Conservation (phyloP, 768 basidiomycete genomes). For the Lentinula sp. region DNA sequence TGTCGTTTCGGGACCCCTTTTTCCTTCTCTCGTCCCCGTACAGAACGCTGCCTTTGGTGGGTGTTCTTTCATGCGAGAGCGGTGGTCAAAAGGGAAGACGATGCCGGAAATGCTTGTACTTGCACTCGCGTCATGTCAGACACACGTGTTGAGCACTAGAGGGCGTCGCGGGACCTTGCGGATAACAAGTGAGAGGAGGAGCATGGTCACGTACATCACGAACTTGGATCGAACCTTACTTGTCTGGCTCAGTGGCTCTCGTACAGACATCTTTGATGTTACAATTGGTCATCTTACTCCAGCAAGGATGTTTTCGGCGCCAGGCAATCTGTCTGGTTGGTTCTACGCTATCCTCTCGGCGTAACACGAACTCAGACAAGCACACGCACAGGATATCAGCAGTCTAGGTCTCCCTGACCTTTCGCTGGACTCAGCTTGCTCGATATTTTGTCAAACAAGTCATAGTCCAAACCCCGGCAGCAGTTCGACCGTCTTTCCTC, state of each 20-base stretch:
- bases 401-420: background rate
- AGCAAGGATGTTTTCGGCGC: background rate
- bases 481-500: background rate
- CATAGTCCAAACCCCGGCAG: slow-evolving; percentile 5
- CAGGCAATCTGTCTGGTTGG: background rate
- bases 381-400: slow-evolving; percentile 1
- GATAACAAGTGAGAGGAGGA: background rate
- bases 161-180: background rate
- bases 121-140: background rate
- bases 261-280: background rate
- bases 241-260: background rate
- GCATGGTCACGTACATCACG: slow-evolving; percentile 2
- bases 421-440: background rate
- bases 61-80: background rate
- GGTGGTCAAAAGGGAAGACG: background rate
- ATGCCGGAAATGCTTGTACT: slow-evolving; percentile 1
- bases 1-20: background rate
- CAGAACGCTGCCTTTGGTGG: background rate
- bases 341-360: background rate
- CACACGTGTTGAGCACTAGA: background rate
- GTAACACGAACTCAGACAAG: background rate
- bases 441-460: background rate
- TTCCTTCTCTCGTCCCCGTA: background rate
- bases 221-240: background rate
- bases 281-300: background rate